These are phyloP conservation scores for Glycine latifolia DNA, from an alignment of 306 rosid genomes.

Conservation along the genomic window DNA sequence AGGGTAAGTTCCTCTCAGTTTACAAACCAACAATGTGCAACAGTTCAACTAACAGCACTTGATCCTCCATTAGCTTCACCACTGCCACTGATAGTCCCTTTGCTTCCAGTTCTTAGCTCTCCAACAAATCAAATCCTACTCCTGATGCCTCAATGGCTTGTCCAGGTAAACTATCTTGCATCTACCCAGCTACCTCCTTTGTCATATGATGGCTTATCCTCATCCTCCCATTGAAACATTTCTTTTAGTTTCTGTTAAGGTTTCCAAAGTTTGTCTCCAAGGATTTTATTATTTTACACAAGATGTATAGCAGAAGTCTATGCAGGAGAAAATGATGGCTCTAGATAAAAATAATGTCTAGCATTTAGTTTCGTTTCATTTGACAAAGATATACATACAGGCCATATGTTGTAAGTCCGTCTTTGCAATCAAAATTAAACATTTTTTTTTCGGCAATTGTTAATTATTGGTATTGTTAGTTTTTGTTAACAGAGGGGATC, in stretches of 20 bases:
- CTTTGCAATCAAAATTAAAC: neutral
- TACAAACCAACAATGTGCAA: neutral
- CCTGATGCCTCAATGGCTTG: neutral
- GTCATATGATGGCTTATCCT: neutral
- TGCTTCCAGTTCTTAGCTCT: neutral
- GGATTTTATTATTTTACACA: neutral
- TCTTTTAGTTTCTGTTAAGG: neutral
- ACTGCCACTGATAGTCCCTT: neutral
- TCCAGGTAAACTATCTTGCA: neutral
- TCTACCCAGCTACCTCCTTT: neutral
- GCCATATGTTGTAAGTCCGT: neutral
- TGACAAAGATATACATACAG: neutral
- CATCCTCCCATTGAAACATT: neutral
- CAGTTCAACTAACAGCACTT: neutral
- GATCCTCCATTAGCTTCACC: neutral
- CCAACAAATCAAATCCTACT: neutral
- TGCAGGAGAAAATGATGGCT: neutral
- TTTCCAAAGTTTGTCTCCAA: conserved; percentile 2
- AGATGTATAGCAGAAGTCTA: neutral
- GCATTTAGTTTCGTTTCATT: neutral
- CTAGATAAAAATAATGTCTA: neutral
- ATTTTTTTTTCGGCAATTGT: too few species aligned
- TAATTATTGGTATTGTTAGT: too few species aligned
- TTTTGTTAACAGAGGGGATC: too few species aligned
- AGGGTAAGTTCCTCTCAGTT: neutral